phyloP scores from a whole-genome alignment of 441 rosid genomes.

The Brassica hybrid region DNA sequence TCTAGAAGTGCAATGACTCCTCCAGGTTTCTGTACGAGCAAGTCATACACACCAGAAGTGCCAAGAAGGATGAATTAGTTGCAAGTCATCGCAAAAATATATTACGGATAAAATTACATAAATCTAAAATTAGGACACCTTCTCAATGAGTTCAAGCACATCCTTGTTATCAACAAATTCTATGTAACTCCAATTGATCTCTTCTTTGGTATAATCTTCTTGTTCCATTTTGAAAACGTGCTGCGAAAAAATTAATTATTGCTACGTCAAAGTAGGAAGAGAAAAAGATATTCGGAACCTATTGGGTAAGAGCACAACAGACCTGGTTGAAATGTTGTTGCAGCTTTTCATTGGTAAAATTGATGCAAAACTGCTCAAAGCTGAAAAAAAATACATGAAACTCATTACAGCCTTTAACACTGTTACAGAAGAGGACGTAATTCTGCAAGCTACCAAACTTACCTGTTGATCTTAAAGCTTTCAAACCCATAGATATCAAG shows the following conservation, averaged over 20 bases:
- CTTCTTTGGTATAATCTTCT: background rate
- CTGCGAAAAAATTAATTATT: no score
- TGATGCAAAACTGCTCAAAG: slow-evolving; percentile 99
- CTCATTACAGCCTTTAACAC: slow-evolving; percentile 24
- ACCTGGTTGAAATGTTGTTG: slow-evolving; percentile 99
- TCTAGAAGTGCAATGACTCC: slow-evolving; percentile 98
- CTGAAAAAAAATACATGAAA: slow-evolving; percentile 42
- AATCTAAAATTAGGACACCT: slow-evolving; percentile 51
- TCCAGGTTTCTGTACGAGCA: slow-evolving; percentile 93
- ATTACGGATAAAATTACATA: slow-evolving; percentile 1
- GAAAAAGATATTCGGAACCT: slow-evolving; percentile 12
- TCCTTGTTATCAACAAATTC: slow-evolving; percentile 99
- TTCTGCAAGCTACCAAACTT: slow-evolving; percentile 34
- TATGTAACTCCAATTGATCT: slow-evolving; percentile 99
- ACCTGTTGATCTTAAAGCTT: slow-evolving; percentile 80
- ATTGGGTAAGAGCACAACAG: slow-evolving; percentile 29
- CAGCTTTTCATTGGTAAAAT: slow-evolving; percentile 98
- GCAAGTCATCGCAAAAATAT: background rate
- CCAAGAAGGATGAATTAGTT: slow-evolving; percentile 19
- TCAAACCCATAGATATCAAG: slow-evolving; percentile 87
- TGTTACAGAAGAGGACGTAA: slow-evolving; percentile 4
- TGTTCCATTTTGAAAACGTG: no score
- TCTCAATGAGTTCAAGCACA: slow-evolving; percentile 97
- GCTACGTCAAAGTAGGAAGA: background rate
- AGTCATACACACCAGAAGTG: slow-evolving; percentile 30